Base-by-base conservation (phyloP, 768 basidiomycete species). In the Psilocybe cyanescens region DNA sequence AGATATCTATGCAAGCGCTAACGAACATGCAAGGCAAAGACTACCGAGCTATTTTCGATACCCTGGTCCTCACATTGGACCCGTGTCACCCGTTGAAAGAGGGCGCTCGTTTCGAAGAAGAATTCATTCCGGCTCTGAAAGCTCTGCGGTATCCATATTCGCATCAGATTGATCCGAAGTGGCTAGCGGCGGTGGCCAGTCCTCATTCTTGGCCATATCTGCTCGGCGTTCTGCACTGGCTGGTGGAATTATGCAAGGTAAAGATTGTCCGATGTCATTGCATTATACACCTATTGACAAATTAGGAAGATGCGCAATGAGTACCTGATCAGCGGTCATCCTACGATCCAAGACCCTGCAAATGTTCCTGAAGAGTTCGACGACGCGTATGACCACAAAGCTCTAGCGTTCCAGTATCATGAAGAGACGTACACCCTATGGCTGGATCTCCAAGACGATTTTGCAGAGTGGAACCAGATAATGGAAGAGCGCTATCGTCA, bases 121-220 rank as follows among this genome's bases (percentile, higher is more conserved):
- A 96, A 66, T 90, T 94, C 65, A 80, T 92, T 11, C 82, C 82
- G 3, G 81, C 91, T 7, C 72, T 99, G 64, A 90, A 86, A 70
- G 84, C 88, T 5, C 74, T 94, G 39, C 82, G 84, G 64, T 99
- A 98, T 75, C 97, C 97, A 0, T 92, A 88, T 60, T 82, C 87
- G 3, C 83, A 88, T 54, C 82, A 86, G 59, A 83, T 98, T 16
- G 92, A 94, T 66, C 87, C 88, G 55, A 95, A 92, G 65, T 94
- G 92, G 83, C 75, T 99, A 4, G 89, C 89, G 7, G 90, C 95
- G 2, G 92, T 95, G 0, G 96, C 93, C 0, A 90, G 89, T 57
- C 90, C 91, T 79, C 91, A 94, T 75, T 88, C 90, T n/a, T 99
- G 97, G 97, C 93, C 94, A 0, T 80, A 86, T 19, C 75, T 97